Evolutionary conservation across 2,329 filamentous ascomycete genomes (phyloP).

Genomic region (Boeremia exigua): DNA sequence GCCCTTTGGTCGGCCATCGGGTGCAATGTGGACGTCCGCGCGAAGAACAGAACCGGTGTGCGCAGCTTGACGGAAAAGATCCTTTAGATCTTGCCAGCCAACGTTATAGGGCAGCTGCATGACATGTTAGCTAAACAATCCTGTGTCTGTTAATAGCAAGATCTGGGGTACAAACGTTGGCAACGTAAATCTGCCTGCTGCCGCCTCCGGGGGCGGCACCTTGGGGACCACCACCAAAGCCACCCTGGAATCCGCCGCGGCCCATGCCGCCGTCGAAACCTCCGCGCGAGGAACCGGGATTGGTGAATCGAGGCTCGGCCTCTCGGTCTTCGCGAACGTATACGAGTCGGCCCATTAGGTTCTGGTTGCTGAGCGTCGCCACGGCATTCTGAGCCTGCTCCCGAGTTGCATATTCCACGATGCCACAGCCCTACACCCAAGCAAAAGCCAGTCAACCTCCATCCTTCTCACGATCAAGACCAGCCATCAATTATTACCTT

Average conservation of each 20-base stretch:
- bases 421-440: slow-evolving; percentile 99
- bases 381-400: slow-evolving; percentile 98
- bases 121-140: slow-evolving; percentile 41
- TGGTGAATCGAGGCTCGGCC: slow-evolving; percentile 94
- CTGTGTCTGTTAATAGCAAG: slow-evolving; percentile 24
- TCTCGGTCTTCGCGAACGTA: slow-evolving; percentile 99
- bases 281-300: slow-evolving; percentile 63
- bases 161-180: slow-evolving; percentile 81
- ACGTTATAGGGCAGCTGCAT: slow-evolving; percentile 91
- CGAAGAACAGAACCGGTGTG: slow-evolving; percentile 71
- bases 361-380: slow-evolving; percentile 97
- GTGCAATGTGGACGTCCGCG: slow-evolving; percentile 91
- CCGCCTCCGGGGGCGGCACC: slow-evolving; percentile 68
- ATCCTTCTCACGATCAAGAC: slow-evolving; percentile 77
- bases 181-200: slow-evolving; percentile 92
- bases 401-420: slow-evolving; percentile 99
- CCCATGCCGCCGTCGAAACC: slow-evolving; percentile 53
- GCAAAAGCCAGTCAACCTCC: slow-evolving; percentile 98
- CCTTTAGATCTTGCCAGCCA: slow-evolving; percentile 98
- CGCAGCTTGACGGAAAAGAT: slow-evolving; percentile 90
- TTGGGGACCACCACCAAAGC: slow-evolving; percentile 56
- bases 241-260: slow-evolving; percentile 55
- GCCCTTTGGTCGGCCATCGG: slow-evolving; percentile 92
- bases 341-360: slow-evolving; percentile 96
- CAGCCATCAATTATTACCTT: slow-evolving; percentile 98